Evolutionary conservation across 106 monocot genomes (phyloP).

Genomic region (Allium cepa): DNA sequence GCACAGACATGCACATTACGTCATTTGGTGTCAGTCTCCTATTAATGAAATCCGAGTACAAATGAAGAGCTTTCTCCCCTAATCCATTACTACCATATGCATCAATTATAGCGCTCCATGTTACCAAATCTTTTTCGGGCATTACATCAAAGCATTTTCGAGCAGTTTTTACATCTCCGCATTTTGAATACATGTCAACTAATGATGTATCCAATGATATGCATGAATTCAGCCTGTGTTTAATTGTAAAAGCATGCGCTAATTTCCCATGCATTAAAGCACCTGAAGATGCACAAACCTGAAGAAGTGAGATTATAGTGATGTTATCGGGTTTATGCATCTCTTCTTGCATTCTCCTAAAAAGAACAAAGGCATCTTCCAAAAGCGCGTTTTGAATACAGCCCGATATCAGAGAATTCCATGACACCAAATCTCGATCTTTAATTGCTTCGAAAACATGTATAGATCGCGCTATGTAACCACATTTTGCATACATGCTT

Average conservation of each 20-base stretch:
- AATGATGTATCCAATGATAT: constrained; percentile 42
- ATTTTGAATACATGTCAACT: constrained; percentile 41
- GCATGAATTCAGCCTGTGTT: constrained; percentile 4
- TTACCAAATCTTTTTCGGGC: constrained; percentile 17
- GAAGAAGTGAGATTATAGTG: constrained; percentile 45
- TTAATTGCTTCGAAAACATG: constrained; percentile 34
- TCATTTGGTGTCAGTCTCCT: constrained; percentile 10
- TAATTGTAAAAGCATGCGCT: constrained; percentile 35
- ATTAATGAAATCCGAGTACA: constrained; percentile 4
- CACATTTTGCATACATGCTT: constrained; percentile 60
- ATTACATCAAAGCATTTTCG: constrained; percentile 21
- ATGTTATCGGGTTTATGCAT: constrained; percentile 35
- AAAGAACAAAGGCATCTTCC: constrained; percentile 24
- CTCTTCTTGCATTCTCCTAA: constrained; percentile 25
- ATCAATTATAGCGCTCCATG: constrained; percentile 35
- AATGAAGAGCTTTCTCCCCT: constrained; percentile 10
- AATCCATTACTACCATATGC: constrained; percentile 18
- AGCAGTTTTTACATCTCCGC: constrained; percentile 26
- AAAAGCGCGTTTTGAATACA: constrained; percentile 41
- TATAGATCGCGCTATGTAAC: constrained; percentile 12
- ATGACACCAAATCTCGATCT: constrained; percentile 49
- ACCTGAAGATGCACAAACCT: constrained; percentile 46
- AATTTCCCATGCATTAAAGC: constrained; percentile 36
- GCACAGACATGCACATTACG: constrained; percentile 16
- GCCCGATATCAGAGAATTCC: constrained; percentile 58